These are phyloP conservation scores for Rehmannia glutinosa DNA, from an alignment of 257 asterid species.

Conservation along the genomic window DNA sequence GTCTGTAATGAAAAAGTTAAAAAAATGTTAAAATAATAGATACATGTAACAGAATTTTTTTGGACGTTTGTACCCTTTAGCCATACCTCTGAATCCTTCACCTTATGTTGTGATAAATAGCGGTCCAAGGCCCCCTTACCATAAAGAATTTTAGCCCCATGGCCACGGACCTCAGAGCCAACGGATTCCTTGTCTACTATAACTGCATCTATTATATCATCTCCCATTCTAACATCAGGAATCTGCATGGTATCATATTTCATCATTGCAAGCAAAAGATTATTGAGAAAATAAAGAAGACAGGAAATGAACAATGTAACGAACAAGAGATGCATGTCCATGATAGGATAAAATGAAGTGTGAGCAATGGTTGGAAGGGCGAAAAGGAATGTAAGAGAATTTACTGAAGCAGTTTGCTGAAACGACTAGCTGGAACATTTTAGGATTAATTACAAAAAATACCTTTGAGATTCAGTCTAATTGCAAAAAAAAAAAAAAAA, in stretches of 20 bases:
- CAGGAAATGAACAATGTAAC: background rate
- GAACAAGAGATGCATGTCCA: no score
- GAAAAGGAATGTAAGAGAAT: background rate
- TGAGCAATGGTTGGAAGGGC: no score
- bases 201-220: conserved; percentile 80
- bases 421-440: background rate
- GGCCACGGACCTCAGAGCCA: conserved; percentile 43
- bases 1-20: conserved; percentile 26
- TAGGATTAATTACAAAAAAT: background rate
- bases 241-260: conserved; percentile 44
- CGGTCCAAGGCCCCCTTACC: conserved; percentile 73
- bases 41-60: background rate
- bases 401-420: background rate
- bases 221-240: conserved; percentile 86
- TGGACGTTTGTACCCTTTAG: no score
- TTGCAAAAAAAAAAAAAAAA: no score
- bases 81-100: conserved; percentile 58
- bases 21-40: background rate
- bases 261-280: background rate
- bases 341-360: no score
- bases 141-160: conserved; percentile 80
- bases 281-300: background rate
- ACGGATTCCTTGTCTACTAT: conserved; percentile 75
- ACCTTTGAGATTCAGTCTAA: background rate
- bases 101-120: conserved; percentile 48